A percentile compares a stretch with the other conserved stretches of the same genome.
Evolutionary conservation across 768 basidiomycete species (phyloP).

Genomic region (Mycena belliarum): DNA sequence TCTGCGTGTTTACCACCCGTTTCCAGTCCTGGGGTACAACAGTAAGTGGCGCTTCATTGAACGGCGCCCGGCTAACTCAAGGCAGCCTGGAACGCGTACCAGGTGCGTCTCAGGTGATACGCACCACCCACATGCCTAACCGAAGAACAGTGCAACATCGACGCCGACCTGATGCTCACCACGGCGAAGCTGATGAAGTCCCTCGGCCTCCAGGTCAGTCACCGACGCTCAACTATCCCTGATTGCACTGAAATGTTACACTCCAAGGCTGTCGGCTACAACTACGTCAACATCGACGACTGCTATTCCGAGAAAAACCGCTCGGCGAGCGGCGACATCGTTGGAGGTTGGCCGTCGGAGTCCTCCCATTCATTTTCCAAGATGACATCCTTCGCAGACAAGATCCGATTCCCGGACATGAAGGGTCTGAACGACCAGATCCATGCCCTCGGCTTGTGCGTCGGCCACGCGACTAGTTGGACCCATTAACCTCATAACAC

Average conservation of each 20-base stretch:
- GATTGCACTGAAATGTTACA: not conserved
- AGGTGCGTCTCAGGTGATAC: not conserved
- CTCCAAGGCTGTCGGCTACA: slow-evolving; percentile 56
- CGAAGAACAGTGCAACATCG: slow-evolving; percentile 26
- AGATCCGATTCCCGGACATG: slow-evolving; percentile 55
- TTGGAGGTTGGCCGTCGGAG: slow-evolving; percentile 45
- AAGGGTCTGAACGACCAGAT: slow-evolving; percentile 54
- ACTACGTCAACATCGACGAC: slow-evolving; percentile 64
- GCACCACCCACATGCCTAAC: not conserved
- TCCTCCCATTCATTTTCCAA: not conserved
- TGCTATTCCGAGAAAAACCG: slow-evolving; percentile 63
- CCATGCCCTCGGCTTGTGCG: slow-evolving; percentile 59
- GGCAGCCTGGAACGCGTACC: slow-evolving; percentile 22
- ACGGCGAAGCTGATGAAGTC: slow-evolving; percentile 54
- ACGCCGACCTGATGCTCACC: slow-evolving; percentile 51
- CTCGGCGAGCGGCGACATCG: slow-evolving; percentile 49
- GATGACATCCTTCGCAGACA: slow-evolving; percentile 36
- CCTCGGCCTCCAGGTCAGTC: slow-evolving; percentile 53
- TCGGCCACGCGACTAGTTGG: not conserved
- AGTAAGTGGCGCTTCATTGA: not conserved
- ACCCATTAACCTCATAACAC: not conserved
- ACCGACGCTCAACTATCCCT: not conserved
- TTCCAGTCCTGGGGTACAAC: slow-evolving; percentile 19
- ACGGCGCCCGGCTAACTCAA: not conserved
- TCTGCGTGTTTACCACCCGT: not conserved